Percentiles rank a stretch among this genome's conserved stretches.
Conservation (phyloP, 2,329 filamentous ascomycete genomes). For the Zymoseptoria crescenta region DNA sequence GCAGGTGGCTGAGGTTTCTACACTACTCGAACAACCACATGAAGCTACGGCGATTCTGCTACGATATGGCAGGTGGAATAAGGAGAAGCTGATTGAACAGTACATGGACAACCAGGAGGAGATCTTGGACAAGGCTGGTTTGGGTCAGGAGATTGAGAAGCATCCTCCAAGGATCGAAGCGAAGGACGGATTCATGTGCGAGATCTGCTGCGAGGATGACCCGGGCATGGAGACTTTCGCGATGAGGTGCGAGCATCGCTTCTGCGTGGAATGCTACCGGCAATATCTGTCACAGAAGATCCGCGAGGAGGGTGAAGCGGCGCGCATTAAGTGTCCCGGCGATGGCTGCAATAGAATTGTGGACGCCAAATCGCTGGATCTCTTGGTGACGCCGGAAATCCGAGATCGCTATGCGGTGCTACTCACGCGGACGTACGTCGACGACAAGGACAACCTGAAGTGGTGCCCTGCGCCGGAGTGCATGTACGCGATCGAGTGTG, state of each 20-base stretch:
- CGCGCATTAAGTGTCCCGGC: slow-evolving; percentile 85
- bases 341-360: slow-evolving; percentile 84
- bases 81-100: slow-evolving; percentile 85
- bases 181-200: slow-evolving; percentile 73
- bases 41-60: slow-evolving; percentile 88
- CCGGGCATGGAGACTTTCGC: slow-evolving; percentile 73
- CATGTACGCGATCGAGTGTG: slow-evolving; percentile 82
- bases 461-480: slow-evolving; percentile 99
- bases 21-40: slow-evolving; percentile 79
- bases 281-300: slow-evolving; percentile 93
- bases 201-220: slow-evolving; percentile 92
- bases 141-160: slow-evolving; percentile 55
- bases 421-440: slow-evolving; percentile 88
- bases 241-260: slow-evolving; percentile 90
- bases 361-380: slow-evolving; percentile 76
- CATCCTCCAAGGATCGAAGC: slow-evolving; percentile 60
- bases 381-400: slow-evolving; percentile 57
- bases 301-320: slow-evolving; percentile 87
- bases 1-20: slow-evolving; percentile 82
- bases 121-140: slow-evolving; percentile 74
- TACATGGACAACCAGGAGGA: slow-evolving; percentile 86
- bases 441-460: slow-evolving; percentile 90
- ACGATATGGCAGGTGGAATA: slow-evolving; percentile 89
- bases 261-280: slow-evolving; percentile 84
- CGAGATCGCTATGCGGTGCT: slow-evolving; percentile 68